Evolutionary conservation across 2,329 filamentous ascomycete genomes (phyloP).

Genomic region (Hypoxylon sp.): DNA sequence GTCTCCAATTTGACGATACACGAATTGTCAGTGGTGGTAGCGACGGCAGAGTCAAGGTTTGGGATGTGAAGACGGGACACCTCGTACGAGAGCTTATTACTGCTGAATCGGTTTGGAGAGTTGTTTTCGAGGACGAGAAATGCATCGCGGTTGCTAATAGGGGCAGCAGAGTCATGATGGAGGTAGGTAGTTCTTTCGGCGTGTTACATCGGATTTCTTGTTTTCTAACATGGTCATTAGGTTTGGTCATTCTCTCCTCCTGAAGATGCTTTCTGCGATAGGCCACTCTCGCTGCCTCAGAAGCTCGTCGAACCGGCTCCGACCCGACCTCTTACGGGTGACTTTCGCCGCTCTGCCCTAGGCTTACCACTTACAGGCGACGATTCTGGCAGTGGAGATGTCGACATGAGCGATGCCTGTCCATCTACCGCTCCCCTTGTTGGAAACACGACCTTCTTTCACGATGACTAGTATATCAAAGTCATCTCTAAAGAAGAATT

Average conservation of each 20-base stretch:
- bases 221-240: conserved; percentile 57
- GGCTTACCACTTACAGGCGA: conserved; percentile 46
- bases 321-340: conserved; percentile 64
- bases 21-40: conserved; percentile 95
- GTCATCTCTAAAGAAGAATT: too few species aligned
- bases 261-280: conserved; percentile 71
- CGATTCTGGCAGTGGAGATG: conserved; percentile 57
- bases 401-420: conserved; percentile 68
- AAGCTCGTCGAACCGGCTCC: conserved; percentile 60
- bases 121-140: conserved; percentile 98
- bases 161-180: conserved; percentile 91
- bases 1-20: conserved; percentile 95
- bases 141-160: conserved; percentile 94
- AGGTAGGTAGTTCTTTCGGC: conserved; percentile 69
- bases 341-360: conserved; percentile 48
- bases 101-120: conserved; percentile 95
- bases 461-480: conserved; percentile 56
- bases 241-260: conserved; percentile 96
- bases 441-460: conserved; percentile 63
- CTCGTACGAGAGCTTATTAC: conserved; percentile 91
- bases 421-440: conserved; percentile 66
- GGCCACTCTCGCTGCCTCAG: conserved; percentile 63
- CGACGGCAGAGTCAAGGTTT: conserved; percentile 98
- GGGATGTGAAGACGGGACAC: conserved; percentile 93
- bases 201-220: not conserved